phyloP scores from a whole-genome alignment of 1,139 yeast species.

The Yamadazyma oceani region DNA sequence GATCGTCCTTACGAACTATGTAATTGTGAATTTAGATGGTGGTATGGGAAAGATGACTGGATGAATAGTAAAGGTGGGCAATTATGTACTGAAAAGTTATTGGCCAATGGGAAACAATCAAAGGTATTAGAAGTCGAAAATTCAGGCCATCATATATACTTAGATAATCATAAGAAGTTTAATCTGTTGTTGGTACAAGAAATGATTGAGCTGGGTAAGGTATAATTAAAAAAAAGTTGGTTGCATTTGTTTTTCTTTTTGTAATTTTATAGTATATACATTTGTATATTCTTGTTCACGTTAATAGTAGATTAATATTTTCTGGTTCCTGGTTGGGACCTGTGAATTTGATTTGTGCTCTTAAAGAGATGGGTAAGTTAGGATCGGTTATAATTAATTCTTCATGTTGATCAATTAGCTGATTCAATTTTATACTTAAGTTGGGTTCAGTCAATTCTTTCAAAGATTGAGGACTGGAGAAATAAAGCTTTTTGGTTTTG shows the following conservation, averaged over 20 bases:
- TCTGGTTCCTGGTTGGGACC: slow-evolving; percentile 23
- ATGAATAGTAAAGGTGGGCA: slow-evolving; percentile 65
- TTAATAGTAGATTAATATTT: slow-evolving; percentile 15
- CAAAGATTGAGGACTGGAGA: slow-evolving; percentile 51
- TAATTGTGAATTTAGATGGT: slow-evolving; percentile 59
- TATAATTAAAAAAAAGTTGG: slow-evolving; percentile 1
- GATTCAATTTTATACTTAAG: slow-evolving; percentile 32
- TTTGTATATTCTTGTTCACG: slow-evolving; percentile 5
- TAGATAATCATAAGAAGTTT: slow-evolving; percentile 57
- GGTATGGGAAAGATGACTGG: slow-evolving; percentile 78
- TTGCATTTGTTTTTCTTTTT: too few relatives aligned
- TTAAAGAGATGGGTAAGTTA: slow-evolving; percentile 46
- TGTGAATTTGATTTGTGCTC: slow-evolving; percentile 24
- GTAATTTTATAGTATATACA: slow-evolving; percentile 1
- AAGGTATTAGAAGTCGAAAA: slow-evolving; percentile 47
- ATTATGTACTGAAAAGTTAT: slow-evolving; percentile 35
- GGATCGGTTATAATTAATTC: slow-evolving; percentile 62
- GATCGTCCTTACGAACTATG: slow-evolving; percentile 49
- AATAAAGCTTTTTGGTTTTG: slow-evolving; percentile 41
- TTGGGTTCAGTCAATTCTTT: slow-evolving; percentile 52
- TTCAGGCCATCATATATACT: slow-evolving; percentile 71
- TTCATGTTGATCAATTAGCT: slow-evolving; percentile 43
- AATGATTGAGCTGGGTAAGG: slow-evolving; percentile 20
- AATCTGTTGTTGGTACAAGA: slow-evolving; percentile 45
- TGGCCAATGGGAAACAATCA: slow-evolving; percentile 24